Base-by-base conservation (phyloP, 1,284 basidiomycete genomes). In the Schizophyllum amplum region DNA sequence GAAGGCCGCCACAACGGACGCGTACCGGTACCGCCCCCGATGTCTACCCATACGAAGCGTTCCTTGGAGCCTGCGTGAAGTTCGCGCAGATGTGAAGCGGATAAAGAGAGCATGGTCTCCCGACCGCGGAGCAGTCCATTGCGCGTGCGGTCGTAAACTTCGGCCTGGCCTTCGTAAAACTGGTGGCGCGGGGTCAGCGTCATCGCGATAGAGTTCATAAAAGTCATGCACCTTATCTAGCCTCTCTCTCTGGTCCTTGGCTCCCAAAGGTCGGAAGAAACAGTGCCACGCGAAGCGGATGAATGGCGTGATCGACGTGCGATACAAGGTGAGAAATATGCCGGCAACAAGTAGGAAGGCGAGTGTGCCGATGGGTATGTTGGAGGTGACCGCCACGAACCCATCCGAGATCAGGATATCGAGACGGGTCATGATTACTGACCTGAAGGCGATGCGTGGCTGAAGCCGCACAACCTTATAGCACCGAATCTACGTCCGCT, bases 11-110 rank as follows among this genome's bases (percentile, higher is more conserved):
- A n/a, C 49, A 26, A 24, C 24, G 22, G 27, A 52, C 15, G 58
- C 65, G 57, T 55, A 78, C 84, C 87, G 9, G 90, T 92, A 33
- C 90, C 90, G 24, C 90, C 90, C 7, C 90, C 90, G 57, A 92
- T 84, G 68, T 92, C 90, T 26, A 92, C 78, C 90, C 90, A 92
- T 26, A 92, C 78, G 9, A 88, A 73, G 24, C 75, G 75, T 64
- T 80, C 77, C 0, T 70, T 64, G 0, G 77, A 75, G 24, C 66
- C 68, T 47, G 67, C 67, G 17, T 73, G 75, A 54, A 81, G 73
- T 1, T 78, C 72, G 33, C 75, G 78, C 17, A 92, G 73, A 66
- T 92, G 87, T 24, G 81, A 81, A 0, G 87, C 86, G 20, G 83
- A 81, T 11, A 92, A 76, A 62, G 76, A 77, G 24, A 87, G 73